These are phyloP conservation scores for Quercus wislizeni DNA, from an alignment of 306 rosid genomes.

Conservation along the genomic window DNA sequence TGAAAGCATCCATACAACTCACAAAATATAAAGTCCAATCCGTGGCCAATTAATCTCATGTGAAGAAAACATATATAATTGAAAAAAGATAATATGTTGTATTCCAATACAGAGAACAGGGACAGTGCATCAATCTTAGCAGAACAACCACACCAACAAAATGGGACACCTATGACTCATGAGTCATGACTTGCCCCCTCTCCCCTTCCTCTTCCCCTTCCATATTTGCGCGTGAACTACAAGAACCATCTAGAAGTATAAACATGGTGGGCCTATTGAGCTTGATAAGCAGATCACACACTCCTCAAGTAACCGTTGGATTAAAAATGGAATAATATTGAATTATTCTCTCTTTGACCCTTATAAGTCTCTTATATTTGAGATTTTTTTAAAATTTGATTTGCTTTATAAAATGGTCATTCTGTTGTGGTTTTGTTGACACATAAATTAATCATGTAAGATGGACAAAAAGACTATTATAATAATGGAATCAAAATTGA, in stretches of 20 bases:
- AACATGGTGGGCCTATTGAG: constrained; percentile 9
- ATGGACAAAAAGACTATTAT: neutral
- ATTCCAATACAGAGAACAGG: constrained; percentile 35
- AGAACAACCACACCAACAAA: constrained; percentile 16
- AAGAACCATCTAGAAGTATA: no score
- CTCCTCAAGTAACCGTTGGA: neutral
- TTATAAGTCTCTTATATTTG: no score
- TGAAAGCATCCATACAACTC: constrained; percentile 31
- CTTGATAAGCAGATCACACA: neutral
- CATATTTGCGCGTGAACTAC: constrained; percentile 16
- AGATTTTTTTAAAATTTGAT: no score
- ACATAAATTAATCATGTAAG: no score
- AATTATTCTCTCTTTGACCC: no score
- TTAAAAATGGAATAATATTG: neutral
- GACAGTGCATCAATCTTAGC: constrained; percentile 27
- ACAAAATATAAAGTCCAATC: constrained; percentile 24
- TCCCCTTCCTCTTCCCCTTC: no score
- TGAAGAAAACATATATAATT: constrained; percentile 45
- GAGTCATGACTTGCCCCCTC: no score
- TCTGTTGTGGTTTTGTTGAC: no score
- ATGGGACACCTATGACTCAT: no score
- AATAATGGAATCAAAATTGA: no score
- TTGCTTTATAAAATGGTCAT: no score
- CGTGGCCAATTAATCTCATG: constrained; percentile 12
- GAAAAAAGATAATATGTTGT: constrained; percentile 10